These are phyloP conservation scores for Metarhizium album DNA, from an alignment of 2,329 filamentous ascomycete species.

Conservation along the genomic window DNA sequence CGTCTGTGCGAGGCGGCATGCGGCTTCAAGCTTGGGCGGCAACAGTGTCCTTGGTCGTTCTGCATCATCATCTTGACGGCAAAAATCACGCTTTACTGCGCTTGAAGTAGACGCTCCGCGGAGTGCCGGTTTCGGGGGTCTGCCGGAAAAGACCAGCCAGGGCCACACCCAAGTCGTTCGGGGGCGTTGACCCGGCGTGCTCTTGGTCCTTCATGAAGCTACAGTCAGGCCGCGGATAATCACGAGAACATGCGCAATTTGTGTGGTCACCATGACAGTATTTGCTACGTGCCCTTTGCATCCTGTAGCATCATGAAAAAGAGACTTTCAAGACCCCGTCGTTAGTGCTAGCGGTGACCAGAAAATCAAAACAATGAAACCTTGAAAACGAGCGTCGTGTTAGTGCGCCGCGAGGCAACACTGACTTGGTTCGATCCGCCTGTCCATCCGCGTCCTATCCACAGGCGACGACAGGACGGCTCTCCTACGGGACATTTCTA, in stretches of 20 bases:
- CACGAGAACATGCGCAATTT: conserved; percentile 94
- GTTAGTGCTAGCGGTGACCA: conserved; percentile 81
- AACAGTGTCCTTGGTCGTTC: too few relatives aligned
- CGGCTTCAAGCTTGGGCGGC: too few relatives aligned
- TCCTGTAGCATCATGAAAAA: conserved; percentile 46
- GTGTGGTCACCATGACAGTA: conserved; percentile 84
- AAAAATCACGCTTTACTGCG: not conserved
- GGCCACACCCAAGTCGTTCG: conserved; percentile 82
- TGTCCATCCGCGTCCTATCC: conserved; percentile 70
- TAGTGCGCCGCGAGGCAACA: conserved; percentile 77
- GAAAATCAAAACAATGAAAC: conserved; percentile 81
- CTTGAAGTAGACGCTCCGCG: not conserved
- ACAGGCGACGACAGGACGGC: conserved; percentile 74
- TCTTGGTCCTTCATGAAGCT: conserved; percentile 57
- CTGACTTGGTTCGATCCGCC: conserved; percentile 86
- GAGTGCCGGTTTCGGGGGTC: too few relatives aligned
- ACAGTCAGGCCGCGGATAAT: conserved; percentile 75
- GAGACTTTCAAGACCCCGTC: conserved; percentile 43
- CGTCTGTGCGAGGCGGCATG: not conserved
- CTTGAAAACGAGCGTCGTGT: conserved; percentile 87
- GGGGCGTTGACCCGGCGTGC: conserved; percentile 63
- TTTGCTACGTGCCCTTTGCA: conserved; percentile 80
- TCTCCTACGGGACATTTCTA: conserved; percentile 74
- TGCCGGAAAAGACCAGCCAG: conserved; percentile 78
- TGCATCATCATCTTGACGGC: too few relatives aligned